These are phyloP conservation scores for Ceriops decandra DNA, from an alignment of 345 rosid genomes.

Conservation along the genomic window DNA sequence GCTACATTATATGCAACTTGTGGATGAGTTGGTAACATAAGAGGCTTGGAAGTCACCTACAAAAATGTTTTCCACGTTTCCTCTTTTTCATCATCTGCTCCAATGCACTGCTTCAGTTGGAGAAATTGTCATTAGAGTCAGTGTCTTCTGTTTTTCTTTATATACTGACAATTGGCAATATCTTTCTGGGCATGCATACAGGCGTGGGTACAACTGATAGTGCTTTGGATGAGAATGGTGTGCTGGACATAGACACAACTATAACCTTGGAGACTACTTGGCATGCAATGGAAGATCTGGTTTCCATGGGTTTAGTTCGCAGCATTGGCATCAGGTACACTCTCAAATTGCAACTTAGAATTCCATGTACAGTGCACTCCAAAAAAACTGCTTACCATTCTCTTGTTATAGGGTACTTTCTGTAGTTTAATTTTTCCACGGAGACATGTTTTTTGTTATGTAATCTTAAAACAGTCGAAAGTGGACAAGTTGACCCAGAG, in stretches of 20 bases:
- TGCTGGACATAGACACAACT: conserved; percentile 74
- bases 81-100: not conserved
- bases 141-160: not conserved
- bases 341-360: not conserved
- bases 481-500: not conserved
- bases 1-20: not conserved
- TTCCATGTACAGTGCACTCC: not conserved
- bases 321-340: conserved; percentile 84
- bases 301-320: conserved; percentile 74
- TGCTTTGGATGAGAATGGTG: conserved; percentile 70
- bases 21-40: not conserved
- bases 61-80: not conserved
- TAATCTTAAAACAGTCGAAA: not conserved
- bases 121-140: not conserved
- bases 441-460: not conserved
- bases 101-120: not conserved
- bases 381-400: not conserved
- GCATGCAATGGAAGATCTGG: conserved; percentile 90
- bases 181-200: conserved; percentile 21
- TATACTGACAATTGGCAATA: not conserved
- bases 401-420: no score
- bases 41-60: not conserved
- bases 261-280: conserved; percentile 80
- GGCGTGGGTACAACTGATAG: conserved; percentile 75
- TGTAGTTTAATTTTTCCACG: no score